Evolutionary conservation across 257 asterid species (phyloP), one percentile per base, ranked within the genome.

Genomic region (Nicotiana noctiflora): DNA sequence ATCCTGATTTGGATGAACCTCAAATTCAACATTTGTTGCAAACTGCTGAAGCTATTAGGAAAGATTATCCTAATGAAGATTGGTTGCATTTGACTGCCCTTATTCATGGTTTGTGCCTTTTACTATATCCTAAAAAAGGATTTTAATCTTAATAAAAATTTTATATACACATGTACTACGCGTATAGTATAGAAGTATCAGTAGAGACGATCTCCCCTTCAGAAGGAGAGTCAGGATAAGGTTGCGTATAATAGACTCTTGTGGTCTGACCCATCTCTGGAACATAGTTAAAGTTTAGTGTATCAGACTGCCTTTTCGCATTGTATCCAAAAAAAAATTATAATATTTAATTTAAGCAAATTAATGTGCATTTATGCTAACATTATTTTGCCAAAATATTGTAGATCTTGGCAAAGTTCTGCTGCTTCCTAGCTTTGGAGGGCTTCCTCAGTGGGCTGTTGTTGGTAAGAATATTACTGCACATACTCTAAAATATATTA

Each of bases 1-100:
- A 89, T 85, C 92, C 88, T 6, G 92, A 87, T 81, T 84, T 85
- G 76, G 92, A 89, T 81, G 89, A 85, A 75, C 92, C 92, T 29
- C 91, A 83, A 52, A 86, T 88, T 77, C 81, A 88, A 76, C 91
- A 88, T 40, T 80, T 88, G 84, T 78, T 87, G 80, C 92, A 89
- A 53, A 76, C 87, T 60, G 92, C 89, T 51, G 92, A 89, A 72
- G 90, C 92, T 37, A 87, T 87, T 67, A 87, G 90, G 68, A 84
- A 82, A 29, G 90, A 86, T 68, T 85, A 84, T 46, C 90, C 91
- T 19, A 56, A 86, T 80, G 85, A 88, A 56, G 90, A 88, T 80
- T 88, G 91, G 91, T 67, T 88, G 77, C 91, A 88, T 74, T 80
- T 88, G 59, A 86, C 89, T 56, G 91, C 72, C 2, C 86, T 88